Conservation (phyloP, 257 asterid species). For the Jaltomata sinuosa region DNA sequence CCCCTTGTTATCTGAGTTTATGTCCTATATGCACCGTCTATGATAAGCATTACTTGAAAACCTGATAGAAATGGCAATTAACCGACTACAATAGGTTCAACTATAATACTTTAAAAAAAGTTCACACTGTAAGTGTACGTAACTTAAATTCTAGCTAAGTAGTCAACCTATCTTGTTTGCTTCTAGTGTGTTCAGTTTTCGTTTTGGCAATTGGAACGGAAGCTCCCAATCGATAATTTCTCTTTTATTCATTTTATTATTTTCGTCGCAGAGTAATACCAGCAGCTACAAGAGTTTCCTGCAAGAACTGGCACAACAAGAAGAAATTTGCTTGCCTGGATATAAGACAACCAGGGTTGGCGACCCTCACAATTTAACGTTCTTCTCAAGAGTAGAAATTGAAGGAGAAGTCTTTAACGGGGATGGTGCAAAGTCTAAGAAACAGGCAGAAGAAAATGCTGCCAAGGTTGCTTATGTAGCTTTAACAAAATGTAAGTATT, state of each 20-base stretch:
- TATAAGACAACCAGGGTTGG: background rate
- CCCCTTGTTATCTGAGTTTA: background rate
- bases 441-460: conserved; percentile 39
- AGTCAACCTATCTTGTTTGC: background rate
- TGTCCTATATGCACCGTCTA: background rate
- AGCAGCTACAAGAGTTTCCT: conserved; percentile 30
- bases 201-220: background rate
- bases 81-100: background rate
- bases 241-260: background rate
- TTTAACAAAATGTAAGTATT: conserved; percentile 23
- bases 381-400: conserved; percentile 30
- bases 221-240: background rate
- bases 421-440: conserved; percentile 25
- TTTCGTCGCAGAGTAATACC: conserved; percentile 4
- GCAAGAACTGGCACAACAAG: conserved; percentile 17
- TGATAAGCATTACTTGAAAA: background rate
- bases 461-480: conserved; percentile 40
- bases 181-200: background rate
- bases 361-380: conserved; percentile 1
- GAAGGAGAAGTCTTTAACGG: conserved; percentile 33
- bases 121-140: background rate
- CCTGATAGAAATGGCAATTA: background rate
- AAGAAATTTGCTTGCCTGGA: conserved; percentile 22
- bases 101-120: background rate
- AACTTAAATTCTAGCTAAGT: background rate